Evolutionary conservation across 768 basidiomycete genomes (phyloP).

Genomic region (Leccinum pellstonianum): DNA sequence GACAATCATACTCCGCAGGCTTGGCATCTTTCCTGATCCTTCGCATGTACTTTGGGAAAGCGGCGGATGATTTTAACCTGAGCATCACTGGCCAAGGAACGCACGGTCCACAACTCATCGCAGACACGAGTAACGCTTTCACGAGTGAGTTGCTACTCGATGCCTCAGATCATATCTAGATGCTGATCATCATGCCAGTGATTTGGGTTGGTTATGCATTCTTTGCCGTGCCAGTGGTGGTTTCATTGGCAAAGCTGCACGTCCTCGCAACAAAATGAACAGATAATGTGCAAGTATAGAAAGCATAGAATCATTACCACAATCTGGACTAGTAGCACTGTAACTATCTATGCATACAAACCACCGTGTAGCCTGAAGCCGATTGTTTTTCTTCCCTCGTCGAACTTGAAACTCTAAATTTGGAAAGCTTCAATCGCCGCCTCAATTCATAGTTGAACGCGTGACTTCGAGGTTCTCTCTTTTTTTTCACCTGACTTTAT

Average conservation of each 20-base stretch:
- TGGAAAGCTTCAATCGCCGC: constrained; percentile 17
- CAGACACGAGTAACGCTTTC: constrained; percentile 67
- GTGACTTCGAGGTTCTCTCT: not conserved
- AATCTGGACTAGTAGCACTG: not conserved
- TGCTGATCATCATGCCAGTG: constrained; percentile 45
- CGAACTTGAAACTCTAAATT: not conserved
- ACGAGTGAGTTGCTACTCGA: constrained; percentile 51
- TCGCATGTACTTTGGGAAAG: constrained; percentile 81
- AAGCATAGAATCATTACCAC: not conserved
- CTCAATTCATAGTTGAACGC: constrained; percentile 12
- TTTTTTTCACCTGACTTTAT: not conserved
- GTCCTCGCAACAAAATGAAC: constrained; percentile 47
- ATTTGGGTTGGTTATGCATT: constrained; percentile 79
- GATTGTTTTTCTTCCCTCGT: not conserved
- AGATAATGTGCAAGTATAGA: not conserved
- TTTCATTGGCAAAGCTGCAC: constrained; percentile 67
- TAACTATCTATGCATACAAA: not conserved
- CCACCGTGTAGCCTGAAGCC: not conserved
- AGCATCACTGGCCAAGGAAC: constrained; percentile 52
- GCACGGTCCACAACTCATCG: constrained; percentile 58
- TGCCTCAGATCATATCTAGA: not conserved
- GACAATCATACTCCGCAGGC: constrained; percentile 38
- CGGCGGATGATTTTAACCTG: constrained; percentile 73
- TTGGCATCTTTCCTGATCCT: constrained; percentile 67
- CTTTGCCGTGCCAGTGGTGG: constrained; percentile 65